phyloP scores from a whole-genome alignment of 2,329 filamentous ascomycete species.

The Colletotrichum chrysophilum region DNA sequence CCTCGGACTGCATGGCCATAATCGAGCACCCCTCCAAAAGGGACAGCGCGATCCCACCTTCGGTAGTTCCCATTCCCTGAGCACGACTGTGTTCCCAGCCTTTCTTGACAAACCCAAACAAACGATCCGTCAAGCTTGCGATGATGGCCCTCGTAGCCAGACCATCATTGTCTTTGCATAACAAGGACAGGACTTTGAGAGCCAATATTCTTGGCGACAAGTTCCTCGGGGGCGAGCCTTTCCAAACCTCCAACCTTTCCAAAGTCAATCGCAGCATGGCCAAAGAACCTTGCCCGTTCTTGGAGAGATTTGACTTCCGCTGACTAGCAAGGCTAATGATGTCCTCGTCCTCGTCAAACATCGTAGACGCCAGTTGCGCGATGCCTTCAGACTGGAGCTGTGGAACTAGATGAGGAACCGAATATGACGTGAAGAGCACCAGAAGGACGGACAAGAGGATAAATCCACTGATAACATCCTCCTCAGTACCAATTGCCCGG shows the following conservation, averaged over 20 bases:
- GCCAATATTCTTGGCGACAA: constrained; percentile 69
- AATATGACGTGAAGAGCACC: constrained; percentile 65
- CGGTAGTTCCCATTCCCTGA: constrained; percentile 4
- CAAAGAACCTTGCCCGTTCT: constrained; percentile 63
- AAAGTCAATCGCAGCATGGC: constrained; percentile 58
- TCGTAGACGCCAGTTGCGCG: constrained; percentile 56
- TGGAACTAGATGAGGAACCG: constrained; percentile 63
- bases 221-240: constrained; percentile 48
- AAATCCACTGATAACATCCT: constrained; percentile 67
- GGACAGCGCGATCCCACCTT: constrained; percentile 38
- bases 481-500: constrained; percentile 61
- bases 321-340: constrained; percentile 68
- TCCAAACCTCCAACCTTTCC: constrained; percentile 64
- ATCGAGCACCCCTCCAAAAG: constrained; percentile 61
- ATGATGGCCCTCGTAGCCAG: constrained; percentile 7
- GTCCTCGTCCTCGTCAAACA: constrained; percentile 59
- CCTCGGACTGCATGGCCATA: constrained; percentile 47
- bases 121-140: constrained; percentile 13
- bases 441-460: constrained; percentile 68
- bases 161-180: constrained; percentile 8
- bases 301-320: constrained; percentile 72
- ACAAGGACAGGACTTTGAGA: constrained; percentile 58
- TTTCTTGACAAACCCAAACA: constrained; percentile 24
- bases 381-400: constrained; percentile 62
- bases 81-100: constrained; percentile 7